Percentiles rank a stretch among this genome's conserved stretches.
Evolutionary conservation across 495 filamentous ascomycete genomes (phyloP).

Genomic region (Hamigera avellanea): DNA sequence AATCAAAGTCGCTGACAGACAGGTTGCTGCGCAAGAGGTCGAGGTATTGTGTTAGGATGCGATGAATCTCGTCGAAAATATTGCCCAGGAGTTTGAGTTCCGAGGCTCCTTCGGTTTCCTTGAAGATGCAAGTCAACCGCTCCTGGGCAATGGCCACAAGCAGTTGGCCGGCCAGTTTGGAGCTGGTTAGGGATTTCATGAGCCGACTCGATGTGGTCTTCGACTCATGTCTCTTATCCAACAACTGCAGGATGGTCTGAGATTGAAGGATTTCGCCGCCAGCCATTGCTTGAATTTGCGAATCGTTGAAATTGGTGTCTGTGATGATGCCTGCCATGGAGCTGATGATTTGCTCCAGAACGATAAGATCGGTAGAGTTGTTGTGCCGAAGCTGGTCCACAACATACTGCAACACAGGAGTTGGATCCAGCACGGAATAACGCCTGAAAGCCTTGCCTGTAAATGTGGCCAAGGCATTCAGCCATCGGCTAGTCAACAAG

Average conservation of each 20-base stretch:
- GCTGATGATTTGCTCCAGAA: slow-evolving; percentile 75
- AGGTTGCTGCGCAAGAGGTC: slow-evolving; percentile 78
- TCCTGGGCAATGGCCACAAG: slow-evolving; percentile 86
- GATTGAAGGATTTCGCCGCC: slow-evolving; percentile 69
- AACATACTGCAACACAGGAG: slow-evolving; percentile 82
- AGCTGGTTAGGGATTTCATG: slow-evolving; percentile 64
- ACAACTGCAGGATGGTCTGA: slow-evolving; percentile 63
- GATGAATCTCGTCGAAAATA: slow-evolving; percentile 81
- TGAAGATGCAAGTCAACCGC: slow-evolving; percentile 66
- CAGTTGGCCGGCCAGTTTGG: slow-evolving; percentile 60
- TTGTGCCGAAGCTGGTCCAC: slow-evolving; percentile 67
- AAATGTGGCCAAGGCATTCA: slow-evolving; percentile 74
- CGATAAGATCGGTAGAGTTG: slow-evolving; percentile 74
- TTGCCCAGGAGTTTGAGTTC: slow-evolving; percentile 74
- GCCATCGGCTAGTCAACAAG: slow-evolving; percentile 79
- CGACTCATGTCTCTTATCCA: slow-evolving; percentile 66
- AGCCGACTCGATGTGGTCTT: slow-evolving; percentile 60
- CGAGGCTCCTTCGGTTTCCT: slow-evolving; percentile 49
- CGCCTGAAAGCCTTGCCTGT: slow-evolving; percentile 78
- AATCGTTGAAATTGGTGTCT: slow-evolving; percentile 73
- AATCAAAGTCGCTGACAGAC: slow-evolving; percentile 65
- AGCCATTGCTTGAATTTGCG: slow-evolving; percentile 74
- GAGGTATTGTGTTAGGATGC: slow-evolving; percentile 73
- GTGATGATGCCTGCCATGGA: slow-evolving; percentile 90
- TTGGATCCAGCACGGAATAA: slow-evolving; percentile 67